These are phyloP conservation scores for Nemophila menziesii DNA, from an alignment of 257 asterid species.

Conservation along the genomic window DNA sequence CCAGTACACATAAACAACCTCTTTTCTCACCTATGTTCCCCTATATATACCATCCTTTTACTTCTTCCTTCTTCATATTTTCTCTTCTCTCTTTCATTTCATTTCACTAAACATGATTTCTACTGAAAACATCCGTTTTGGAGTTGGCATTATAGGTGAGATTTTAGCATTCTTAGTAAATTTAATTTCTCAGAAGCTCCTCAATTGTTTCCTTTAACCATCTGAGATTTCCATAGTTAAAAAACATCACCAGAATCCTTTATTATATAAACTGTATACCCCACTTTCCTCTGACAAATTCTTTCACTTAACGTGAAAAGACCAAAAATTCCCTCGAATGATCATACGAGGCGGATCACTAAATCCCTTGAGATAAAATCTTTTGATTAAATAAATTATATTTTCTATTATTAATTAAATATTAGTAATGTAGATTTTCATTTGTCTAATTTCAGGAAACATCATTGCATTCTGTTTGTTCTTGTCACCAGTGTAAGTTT, in stretches of 20 bases:
- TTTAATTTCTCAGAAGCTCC: too few relatives aligned
- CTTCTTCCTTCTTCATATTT: not conserved
- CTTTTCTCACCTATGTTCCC: constrained; percentile 15
- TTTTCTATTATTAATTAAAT: not conserved
- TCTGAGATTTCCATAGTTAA: too few relatives aligned
- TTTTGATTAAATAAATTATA: too few relatives aligned
- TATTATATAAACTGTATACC: too few relatives aligned
- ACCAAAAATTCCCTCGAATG: too few relatives aligned
- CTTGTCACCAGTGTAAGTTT: constrained; percentile 67
- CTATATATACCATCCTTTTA: constrained; percentile 1
- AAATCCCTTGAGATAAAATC: too few relatives aligned
- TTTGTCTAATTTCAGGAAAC: constrained; percentile 49
- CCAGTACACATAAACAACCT: constrained; percentile 39
- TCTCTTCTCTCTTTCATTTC: constrained; percentile 1
- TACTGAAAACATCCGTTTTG: constrained; percentile 31
- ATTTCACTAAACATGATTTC: constrained; percentile 26
- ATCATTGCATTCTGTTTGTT: constrained; percentile 50
- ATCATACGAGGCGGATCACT: too few relatives aligned
- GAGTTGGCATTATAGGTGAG: constrained; percentile 62
- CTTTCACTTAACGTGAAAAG: too few relatives aligned
- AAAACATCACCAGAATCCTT: too few relatives aligned
- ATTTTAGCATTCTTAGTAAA: too few relatives aligned
- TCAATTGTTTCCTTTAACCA: too few relatives aligned
- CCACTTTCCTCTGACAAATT: too few relatives aligned
- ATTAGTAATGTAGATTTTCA: not conserved